Evolutionary conservation across 2,329 filamentous ascomycete species (phyloP).

Genomic region (Aspergillus ibericus): DNA sequence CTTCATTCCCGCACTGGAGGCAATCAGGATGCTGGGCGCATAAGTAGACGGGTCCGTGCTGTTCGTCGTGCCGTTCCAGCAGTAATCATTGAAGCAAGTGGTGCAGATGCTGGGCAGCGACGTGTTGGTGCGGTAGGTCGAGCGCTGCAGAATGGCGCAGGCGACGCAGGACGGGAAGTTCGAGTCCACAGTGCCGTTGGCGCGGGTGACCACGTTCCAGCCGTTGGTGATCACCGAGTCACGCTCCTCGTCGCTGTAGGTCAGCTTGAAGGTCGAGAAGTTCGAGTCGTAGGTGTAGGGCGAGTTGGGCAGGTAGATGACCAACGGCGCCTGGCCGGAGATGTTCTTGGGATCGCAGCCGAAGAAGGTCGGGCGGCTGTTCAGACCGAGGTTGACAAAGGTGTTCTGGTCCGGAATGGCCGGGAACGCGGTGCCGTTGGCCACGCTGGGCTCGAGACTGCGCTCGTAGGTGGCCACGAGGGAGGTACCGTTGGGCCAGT

Average conservation of each 20-base stretch:
- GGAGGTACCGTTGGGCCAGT: conserved; percentile 76
- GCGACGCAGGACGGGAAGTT: conserved; percentile 82
- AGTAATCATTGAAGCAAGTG: conserved; percentile 77
- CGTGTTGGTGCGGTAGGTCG: conserved; percentile 69
- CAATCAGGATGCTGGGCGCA: conserved; percentile 11
- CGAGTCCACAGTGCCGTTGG: conserved; percentile 71
- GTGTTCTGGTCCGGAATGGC: conserved; percentile 71
- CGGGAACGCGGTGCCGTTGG: conserved; percentile 71
- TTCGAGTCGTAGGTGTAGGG: conserved; percentile 79
- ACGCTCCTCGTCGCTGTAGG: conserved; percentile 65
- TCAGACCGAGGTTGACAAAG: conserved; percentile 74
- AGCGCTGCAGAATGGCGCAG: conserved; percentile 80
- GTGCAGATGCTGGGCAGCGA: conserved; percentile 69
- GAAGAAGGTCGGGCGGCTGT: conserved; percentile 75
- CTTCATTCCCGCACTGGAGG: conserved; percentile 3
- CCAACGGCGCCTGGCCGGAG: conserved; percentile 52
- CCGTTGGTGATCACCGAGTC: conserved; percentile 84
- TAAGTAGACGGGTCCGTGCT: conserved; percentile 19
- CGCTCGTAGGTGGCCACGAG: conserved; percentile 73
- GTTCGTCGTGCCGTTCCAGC: conserved; percentile 80
- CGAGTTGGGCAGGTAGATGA: conserved; percentile 86
- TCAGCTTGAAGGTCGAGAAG: conserved; percentile 71
- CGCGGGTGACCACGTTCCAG: conserved; percentile 77
- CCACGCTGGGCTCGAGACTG: conserved; percentile 56
- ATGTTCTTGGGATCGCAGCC: conserved; percentile 70